Conservation (phyloP, 2,329 filamentous ascomycete genomes). For the Emergomyces africanus region DNA sequence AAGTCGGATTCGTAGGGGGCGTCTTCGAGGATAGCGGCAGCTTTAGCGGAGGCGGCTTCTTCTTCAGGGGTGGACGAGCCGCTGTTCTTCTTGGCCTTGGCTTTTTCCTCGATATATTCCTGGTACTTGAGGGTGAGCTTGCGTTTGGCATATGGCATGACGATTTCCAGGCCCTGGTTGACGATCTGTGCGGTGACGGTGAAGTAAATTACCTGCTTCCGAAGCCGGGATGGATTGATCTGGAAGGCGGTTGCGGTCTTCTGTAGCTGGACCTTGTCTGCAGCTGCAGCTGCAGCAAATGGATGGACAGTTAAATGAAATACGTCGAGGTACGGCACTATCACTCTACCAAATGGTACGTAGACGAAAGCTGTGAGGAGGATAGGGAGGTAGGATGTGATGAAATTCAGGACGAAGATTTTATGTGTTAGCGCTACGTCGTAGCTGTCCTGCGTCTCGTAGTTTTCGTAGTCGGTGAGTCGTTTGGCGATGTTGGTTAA, state of each 20-base stretch:
- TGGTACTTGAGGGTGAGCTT: constrained; percentile 67
- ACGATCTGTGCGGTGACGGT: constrained; percentile 71
- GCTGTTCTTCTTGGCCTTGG: constrained; percentile 7
- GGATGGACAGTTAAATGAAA: constrained; percentile 63
- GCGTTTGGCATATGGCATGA: constrained; percentile 76
- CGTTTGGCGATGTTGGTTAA: constrained; percentile 64
- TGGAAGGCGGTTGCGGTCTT: constrained; percentile 47
- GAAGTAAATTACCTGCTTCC: constrained; percentile 62
- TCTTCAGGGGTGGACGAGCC: constrained; percentile 15
- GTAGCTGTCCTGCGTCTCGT: constrained; percentile 74
- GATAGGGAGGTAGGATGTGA: constrained; percentile 88
- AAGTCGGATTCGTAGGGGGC: constrained; percentile 67
- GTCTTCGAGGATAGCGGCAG: constrained; percentile 48
- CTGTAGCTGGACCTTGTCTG: background rate
- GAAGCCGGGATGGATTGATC: constrained; percentile 80
- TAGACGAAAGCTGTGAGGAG: constrained; percentile 90
- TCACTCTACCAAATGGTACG: constrained; percentile 72
- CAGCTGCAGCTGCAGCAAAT: constrained; percentile 34
- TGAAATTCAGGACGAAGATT: constrained; percentile 92
- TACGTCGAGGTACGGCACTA: constrained; percentile 76
- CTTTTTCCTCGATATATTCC: constrained; percentile 47
- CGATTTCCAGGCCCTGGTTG: constrained; percentile 69
- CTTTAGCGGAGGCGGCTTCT: constrained; percentile 20
- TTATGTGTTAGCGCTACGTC: constrained; percentile 79
- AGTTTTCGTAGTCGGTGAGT: constrained; percentile 79